A percentile compares a stretch with the other conserved stretches of the same genome.
phyloP scores from a whole-genome alignment of 108 stramenopile species.

The Discostella pseudostelligera region DNA sequence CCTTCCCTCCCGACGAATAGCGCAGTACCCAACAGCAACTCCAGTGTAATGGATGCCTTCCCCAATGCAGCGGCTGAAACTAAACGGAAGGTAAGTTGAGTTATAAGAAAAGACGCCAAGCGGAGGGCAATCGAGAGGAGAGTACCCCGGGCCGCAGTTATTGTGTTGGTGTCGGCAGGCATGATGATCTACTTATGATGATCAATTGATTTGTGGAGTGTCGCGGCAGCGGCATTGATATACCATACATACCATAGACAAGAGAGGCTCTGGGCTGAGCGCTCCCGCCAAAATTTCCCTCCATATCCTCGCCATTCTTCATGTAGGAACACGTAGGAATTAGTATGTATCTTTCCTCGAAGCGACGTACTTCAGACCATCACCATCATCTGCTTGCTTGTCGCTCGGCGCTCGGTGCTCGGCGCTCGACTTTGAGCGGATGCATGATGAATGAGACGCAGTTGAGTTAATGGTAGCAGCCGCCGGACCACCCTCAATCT shows the following conservation, averaged over 20 bases:
- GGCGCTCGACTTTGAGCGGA: too few species aligned
- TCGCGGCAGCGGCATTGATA: background rate
- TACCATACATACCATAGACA: too few species aligned
- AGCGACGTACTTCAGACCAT: too few species aligned
- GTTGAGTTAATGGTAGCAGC: conserved; percentile 6
- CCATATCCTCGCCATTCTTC: too few species aligned
- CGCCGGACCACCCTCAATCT: too few species aligned
- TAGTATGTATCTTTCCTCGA: too few species aligned
- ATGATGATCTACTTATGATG: background rate
- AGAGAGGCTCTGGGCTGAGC: too few species aligned
- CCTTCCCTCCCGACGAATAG: conserved; percentile 89
- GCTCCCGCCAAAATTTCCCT: too few species aligned
- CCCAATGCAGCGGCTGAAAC: conserved; percentile 70
- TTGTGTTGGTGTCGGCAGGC: background rate
- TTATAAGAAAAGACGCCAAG: conserved; percentile 67
- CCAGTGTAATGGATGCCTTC: conserved; percentile 74
- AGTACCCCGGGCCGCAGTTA: conserved; percentile 62
- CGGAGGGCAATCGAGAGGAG: conserved; percentile 59
- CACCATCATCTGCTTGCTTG: too few species aligned
- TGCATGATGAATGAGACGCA: too few species aligned
- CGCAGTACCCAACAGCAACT: conserved; percentile 70
- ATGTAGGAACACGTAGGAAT: too few species aligned
- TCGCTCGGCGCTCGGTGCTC: too few species aligned
- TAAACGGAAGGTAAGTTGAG: conserved; percentile 74
- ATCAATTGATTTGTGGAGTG: background rate